Base-by-base conservation (phyloP, 371 early-diverging fungal genomes). In the Mortierella sp. region DNA sequence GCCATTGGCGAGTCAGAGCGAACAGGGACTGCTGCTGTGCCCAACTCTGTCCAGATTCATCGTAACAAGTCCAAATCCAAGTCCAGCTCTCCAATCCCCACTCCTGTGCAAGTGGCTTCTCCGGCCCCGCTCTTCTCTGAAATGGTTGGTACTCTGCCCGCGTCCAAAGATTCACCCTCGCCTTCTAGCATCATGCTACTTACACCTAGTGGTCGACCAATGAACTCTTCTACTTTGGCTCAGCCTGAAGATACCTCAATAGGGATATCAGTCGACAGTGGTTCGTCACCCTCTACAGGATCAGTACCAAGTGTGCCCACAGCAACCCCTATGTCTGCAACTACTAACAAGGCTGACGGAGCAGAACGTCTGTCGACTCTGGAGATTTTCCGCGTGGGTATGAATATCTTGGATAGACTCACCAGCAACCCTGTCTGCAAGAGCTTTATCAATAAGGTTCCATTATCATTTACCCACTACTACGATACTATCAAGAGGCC, bases 401-500 rank as follows among this genome's bases (percentile, higher is more conserved):
- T 72, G 61, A 52, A 48, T 21, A 69, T 73, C 28, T 60, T 79
- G 46, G 51, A 68, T 23, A 25, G 15, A 3, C 57, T 79, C 7
- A 23, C 60, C 28, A 58, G 73, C 53, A 66, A 79, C 23, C 72
- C 79, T 1, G 72, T 72, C 25, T 58, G 72, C 58, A 79, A 72
- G 48, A 69, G 67, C 60, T 79, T 79, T 55, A 65, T 79, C 66
- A 79, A 66, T 44, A 72, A 72, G 58, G 79, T 79, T 45, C 79
- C 79, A 0, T 46, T 51, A 21, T 62, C 73, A 11, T 44, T 65
- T 5, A 37, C 73, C 14, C 69, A 63, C 57, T 93, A 95, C 74
- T 75, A 85, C 43, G 72, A 64, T 7, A 81, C 84, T 51, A 91
- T 95, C 70, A 87, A 86, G 61, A 79, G 85, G 37, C 93, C 94